phyloP scores from a whole-genome alignment of 371 early-diverging fungal species.

The Apophysomyces elegans region DNA sequence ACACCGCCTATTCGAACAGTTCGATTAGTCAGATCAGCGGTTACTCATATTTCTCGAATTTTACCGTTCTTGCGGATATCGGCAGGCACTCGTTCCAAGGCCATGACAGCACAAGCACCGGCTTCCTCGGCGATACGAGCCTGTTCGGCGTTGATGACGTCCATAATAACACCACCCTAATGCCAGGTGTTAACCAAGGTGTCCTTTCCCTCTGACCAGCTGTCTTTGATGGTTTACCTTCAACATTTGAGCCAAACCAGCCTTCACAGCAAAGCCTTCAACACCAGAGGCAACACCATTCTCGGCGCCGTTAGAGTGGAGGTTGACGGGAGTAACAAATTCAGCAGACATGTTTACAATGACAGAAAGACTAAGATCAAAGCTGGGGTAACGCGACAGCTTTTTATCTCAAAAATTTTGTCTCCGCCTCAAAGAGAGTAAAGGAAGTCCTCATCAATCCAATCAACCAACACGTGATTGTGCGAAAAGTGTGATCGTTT shows the following conservation, averaged over 20 bases:
- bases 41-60: constrained; percentile 19
- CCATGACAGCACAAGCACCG: constrained; percentile 98
- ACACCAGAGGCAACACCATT: constrained; percentile 41
- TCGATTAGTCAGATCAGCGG: constrained; percentile 1
- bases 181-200: background rate
- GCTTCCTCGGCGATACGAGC: constrained; percentile 98
- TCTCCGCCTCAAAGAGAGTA: no score
- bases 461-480: background rate
- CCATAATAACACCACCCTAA: constrained; percentile 98
- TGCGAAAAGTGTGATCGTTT: background rate
- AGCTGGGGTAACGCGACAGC: constrained; percentile 5
- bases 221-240: constrained; percentile 65
- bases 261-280: constrained; percentile 78
- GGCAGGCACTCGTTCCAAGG: constrained; percentile 97
- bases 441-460: no score
- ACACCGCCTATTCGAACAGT: constrained; percentile 76
- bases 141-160: constrained; percentile 96
- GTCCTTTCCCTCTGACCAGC: background rate
- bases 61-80: constrained; percentile 96
- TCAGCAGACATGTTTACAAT: constrained; percentile 34
- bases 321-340: constrained; percentile 71
- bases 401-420: background rate
- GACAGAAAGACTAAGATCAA: background rate
- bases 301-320: constrained; percentile 58
- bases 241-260: constrained; percentile 96